Evolutionary conservation across 2,329 filamentous ascomycete species (phyloP).

Genomic region (Colletotrichum magnum): DNA sequence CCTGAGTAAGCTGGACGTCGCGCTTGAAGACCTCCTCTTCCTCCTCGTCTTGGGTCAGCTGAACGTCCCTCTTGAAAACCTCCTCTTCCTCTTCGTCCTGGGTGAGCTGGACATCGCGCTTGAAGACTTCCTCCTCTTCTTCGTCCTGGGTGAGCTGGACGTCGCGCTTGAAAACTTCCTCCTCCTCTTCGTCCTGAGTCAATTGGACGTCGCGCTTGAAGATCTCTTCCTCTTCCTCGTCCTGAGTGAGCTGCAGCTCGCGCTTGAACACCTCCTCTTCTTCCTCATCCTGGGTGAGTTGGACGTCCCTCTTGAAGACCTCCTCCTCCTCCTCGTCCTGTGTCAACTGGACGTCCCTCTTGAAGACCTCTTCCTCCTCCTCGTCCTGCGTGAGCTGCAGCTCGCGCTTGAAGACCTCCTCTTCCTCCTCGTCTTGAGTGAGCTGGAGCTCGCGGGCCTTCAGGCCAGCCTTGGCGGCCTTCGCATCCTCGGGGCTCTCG

Average conservation of each 20-base stretch:
- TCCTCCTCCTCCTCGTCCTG: slow-evolving; percentile 9
- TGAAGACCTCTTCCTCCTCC: neutral
- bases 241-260: neutral
- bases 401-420: slow-evolving; percentile 15
- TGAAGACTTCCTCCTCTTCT: slow-evolving; percentile 10
- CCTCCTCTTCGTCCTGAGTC: neutral
- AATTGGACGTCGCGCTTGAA: neutral
- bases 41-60: slow-evolving; percentile 8
- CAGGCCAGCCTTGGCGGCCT: slow-evolving; percentile 12
- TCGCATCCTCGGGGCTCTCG: slow-evolving; percentile 28
- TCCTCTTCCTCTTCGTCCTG: slow-evolving; percentile 12
- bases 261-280: slow-evolving; percentile 16
- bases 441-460: slow-evolving; percentile 20
- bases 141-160: neutral
- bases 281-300: neutral
- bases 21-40: slow-evolving; percentile 18
- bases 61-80: slow-evolving; percentile 8
- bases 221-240: slow-evolving; percentile 1
- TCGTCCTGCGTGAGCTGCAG: neutral
- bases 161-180: slow-evolving; percentile 6
- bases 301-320: neutral
- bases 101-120: neutral
- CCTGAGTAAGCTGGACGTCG: neutral
- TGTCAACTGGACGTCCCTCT: neutral
- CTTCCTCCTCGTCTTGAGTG: neutral